Base-by-base conservation (phyloP, 2,329 filamentous ascomycete species). In the Fusarium sp. region DNA sequence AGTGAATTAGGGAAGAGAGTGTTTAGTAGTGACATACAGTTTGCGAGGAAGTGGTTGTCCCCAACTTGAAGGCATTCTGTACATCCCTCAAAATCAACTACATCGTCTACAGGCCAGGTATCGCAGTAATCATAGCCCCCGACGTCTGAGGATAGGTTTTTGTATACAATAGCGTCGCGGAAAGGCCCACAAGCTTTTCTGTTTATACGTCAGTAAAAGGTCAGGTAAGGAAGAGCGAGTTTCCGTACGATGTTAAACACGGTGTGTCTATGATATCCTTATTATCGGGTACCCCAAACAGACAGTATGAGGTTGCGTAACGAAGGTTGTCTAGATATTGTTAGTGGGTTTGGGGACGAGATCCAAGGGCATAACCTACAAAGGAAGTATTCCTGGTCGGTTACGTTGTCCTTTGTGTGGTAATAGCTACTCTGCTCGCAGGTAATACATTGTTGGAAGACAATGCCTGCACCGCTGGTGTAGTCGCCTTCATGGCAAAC, bases 121-220 rank as follows among this genome's bases (percentile, higher is more conserved):
- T 78, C 71, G 69, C 87, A 89, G 69, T 85, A 89, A 28, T 81
- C 82, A 59, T 83, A 88, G 8, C 77, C 68, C 1, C 76, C 77
- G 24, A 75, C 73, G 12, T 78, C 73, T 2, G 78, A 72, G 0
- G 82, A 79, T 10, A 88, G 71, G 48, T 85, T 83, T 13, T 80
- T 76, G 58, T 78, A 86, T 22, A 77, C 69, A 26, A 88, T 73
- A 3, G 82, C 81, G 0, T 75, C 63, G 55, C 77, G 48, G 4
- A 88, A 76, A 0, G 78, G 77, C 1, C 73, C 82, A 63, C 86
- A 89, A 3, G 85, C 83, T 36, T 77, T 80, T 34, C 84, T 87
- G 62, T 10, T 11, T 8, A 15, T 36, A 31, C 8, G 11, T 68
- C 22, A 69, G 66, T 24, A 15, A 3, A 22, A 12, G 13, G 3